phyloP scores from a whole-genome alignment of 805 yeast species.

The Metschnikowia dekortorum region DNA sequence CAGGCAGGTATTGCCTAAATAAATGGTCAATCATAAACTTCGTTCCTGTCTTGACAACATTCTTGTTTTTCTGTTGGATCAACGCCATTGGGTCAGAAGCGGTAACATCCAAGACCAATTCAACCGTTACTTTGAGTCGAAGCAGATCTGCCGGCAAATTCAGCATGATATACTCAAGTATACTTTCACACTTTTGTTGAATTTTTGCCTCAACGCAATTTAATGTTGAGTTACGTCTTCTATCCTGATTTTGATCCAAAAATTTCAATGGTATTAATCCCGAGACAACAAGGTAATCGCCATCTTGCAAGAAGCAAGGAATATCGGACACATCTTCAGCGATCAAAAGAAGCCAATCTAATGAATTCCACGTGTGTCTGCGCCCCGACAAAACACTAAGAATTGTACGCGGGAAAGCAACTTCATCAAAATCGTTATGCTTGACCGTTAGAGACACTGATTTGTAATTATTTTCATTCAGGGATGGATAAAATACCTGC shows the following conservation, averaged over 20 bases:
- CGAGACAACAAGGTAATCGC: slow-evolving; percentile 37
- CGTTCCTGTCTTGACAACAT: slow-evolving; percentile 19
- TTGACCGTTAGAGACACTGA: slow-evolving; percentile 40
- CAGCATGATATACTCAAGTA: slow-evolving; percentile 19
- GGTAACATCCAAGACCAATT: slow-evolving; percentile 27
- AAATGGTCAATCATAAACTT: slow-evolving; percentile 35
- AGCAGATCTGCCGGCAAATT: slow-evolving; percentile 16
- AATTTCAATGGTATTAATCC: slow-evolving; percentile 28
- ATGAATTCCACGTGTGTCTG: slow-evolving; percentile 41
- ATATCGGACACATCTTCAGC: slow-evolving; percentile 4
- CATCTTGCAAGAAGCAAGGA: slow-evolving; percentile 29
- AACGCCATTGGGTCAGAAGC: slow-evolving; percentile 9
- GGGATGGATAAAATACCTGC: slow-evolving; percentile 23
- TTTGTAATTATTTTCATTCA: slow-evolving; percentile 41
- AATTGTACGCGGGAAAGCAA: slow-evolving; percentile 23
- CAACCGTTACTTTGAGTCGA: slow-evolving; percentile 37
- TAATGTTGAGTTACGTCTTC: slow-evolving; percentile 8
- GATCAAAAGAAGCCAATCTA: slow-evolving; percentile 34
- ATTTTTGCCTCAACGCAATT: slow-evolving; percentile 14
- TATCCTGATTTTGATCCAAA: slow-evolving; percentile 12
- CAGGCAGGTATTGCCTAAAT: slow-evolving; percentile 40
- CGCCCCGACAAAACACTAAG: slow-evolving; percentile 38
- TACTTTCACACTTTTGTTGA: slow-evolving; percentile 20
- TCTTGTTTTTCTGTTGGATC: slow-evolving; percentile 3
- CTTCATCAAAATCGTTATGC: slow-evolving; percentile 34